Evolutionary conservation across 179 eudicot genomes (phyloP).

Genomic region (Silene noctiflora): DNA sequence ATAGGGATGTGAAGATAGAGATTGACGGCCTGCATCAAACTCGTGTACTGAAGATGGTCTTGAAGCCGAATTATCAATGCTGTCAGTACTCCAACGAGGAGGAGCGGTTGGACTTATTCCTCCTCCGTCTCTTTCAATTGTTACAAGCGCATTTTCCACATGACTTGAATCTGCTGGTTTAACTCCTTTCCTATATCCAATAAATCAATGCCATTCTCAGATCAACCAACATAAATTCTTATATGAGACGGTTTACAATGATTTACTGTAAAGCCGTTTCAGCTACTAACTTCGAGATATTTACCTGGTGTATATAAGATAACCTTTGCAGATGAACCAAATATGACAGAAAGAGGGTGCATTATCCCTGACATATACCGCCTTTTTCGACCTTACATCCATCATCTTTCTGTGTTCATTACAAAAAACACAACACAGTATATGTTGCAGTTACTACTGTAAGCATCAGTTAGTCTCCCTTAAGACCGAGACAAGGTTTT

Average conservation of each 20-base stretch:
- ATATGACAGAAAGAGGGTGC: slow-evolving; percentile 66
- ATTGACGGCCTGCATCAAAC: background rate
- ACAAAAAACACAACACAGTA: background rate
- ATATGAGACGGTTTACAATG: too few species aligned
- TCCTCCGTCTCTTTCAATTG: too few species aligned
- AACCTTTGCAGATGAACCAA: slow-evolving; percentile 60
- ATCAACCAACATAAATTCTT: background rate
- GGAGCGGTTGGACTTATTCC: background rate
- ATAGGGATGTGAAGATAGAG: slow-evolving; percentile 5
- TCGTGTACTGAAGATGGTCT: background rate
- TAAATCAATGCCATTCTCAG: background rate
- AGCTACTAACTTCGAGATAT: too few species aligned
- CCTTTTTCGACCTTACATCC: slow-evolving; percentile 56
- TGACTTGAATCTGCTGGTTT: background rate
- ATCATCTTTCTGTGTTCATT: slow-evolving; percentile 45
- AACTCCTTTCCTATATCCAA: slow-evolving; percentile 8
- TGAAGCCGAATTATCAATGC: background rate
- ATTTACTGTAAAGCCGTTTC: too few species aligned
- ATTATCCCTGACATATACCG: slow-evolving; percentile 42
- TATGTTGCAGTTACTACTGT: too few species aligned
- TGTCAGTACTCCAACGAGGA: background rate
- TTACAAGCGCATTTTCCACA: too few species aligned
- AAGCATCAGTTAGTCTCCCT: too few species aligned
- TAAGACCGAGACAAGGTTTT: too few species aligned
- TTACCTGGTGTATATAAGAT: slow-evolving; percentile 53